Evolutionary conservation across 345 rosid species (phyloP).

Genomic region (Salix viminalis): DNA sequence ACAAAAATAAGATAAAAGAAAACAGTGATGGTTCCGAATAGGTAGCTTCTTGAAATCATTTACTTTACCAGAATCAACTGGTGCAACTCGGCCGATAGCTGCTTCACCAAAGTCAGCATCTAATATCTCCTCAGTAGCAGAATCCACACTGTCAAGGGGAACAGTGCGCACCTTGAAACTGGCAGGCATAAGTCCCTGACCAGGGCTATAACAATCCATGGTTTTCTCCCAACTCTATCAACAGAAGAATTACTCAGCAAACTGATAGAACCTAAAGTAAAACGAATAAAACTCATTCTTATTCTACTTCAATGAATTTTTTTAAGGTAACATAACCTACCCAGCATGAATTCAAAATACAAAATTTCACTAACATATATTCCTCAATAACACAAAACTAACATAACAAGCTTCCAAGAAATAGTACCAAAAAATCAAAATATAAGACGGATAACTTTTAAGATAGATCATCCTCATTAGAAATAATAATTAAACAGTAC

Average conservation of each 20-base stretch:
- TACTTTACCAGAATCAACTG: slow-evolving; percentile 66
- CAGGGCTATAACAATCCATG: slow-evolving; percentile 87
- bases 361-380: slow-evolving; percentile 6
- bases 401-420: background rate
- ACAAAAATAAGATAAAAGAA: background rate
- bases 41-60: background rate
- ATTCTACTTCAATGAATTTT: background rate
- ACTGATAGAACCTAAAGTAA: background rate
- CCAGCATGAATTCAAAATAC: background rate
- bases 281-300: background rate
- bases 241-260: background rate
- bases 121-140: slow-evolving; percentile 62
- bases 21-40: background rate
- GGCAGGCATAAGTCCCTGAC: slow-evolving; percentile 94
- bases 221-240: slow-evolving; percentile 92
- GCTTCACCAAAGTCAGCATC: slow-evolving; percentile 96
- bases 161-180: slow-evolving; percentile 83
- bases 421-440: background rate
- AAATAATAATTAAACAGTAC: background rate
- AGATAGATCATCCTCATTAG: background rate
- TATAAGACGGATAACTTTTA: background rate
- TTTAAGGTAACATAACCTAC: background rate
- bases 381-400: background rate
- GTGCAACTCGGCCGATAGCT: slow-evolving; percentile 94
- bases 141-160: slow-evolving; percentile 66